Base-by-base conservation (phyloP, 2,329 filamentous ascomycete species). In the Ascochyta clinopodiicola region DNA sequence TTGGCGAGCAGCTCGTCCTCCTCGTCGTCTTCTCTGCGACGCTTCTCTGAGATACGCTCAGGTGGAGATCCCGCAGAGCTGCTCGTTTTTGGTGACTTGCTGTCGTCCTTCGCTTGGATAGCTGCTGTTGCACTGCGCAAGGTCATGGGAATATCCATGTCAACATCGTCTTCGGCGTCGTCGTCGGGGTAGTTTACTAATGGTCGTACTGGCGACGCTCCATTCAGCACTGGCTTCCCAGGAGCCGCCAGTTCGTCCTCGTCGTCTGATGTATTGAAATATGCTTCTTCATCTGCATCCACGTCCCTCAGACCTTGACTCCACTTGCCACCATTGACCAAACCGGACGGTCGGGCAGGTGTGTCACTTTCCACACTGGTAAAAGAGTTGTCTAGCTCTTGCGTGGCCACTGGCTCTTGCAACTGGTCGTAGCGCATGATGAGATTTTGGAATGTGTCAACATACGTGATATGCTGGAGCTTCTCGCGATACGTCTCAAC, bases 111-210 rank as follows among this genome's bases (percentile, higher is more conserved):
- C 6, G 63, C 60, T 42, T 75, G 71, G 12, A 56, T 59, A 3
- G 57, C 34, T 7, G 62, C 56, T 15, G 67, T 50, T 21, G 55
- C 49, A 37, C 74, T 66, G 32, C 69, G 54, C 44, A 64, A 66
- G 35, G 67, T 73, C 56, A 67, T 56, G 57, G 62, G 77, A 60
- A 56, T 71, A 59, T 68, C 81, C 38, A 84, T 79, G 68, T 88
- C 87, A 75, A 89, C 87, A 12, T 82, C 80, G 50, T 76, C 76
- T 15, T 79, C 78, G 9, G 84, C 86, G n/a, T 97, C 94, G 64
- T 97, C 93, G 34, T 96, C 96, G 0, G 88, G 86, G 71, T 99
- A 99, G 73, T 96, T 91, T 31, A 99, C 95, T 21, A 98, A 79
- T 1, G 90, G 90, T 45, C 84, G 76, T 8, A 84, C 76, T 0